A percentile compares a stretch with the other conserved stretches of the same genome.
Evolutionary conservation across 192 early-diverging fungal genomes (phyloP).

Genomic region (Paraglomus occultum): DNA sequence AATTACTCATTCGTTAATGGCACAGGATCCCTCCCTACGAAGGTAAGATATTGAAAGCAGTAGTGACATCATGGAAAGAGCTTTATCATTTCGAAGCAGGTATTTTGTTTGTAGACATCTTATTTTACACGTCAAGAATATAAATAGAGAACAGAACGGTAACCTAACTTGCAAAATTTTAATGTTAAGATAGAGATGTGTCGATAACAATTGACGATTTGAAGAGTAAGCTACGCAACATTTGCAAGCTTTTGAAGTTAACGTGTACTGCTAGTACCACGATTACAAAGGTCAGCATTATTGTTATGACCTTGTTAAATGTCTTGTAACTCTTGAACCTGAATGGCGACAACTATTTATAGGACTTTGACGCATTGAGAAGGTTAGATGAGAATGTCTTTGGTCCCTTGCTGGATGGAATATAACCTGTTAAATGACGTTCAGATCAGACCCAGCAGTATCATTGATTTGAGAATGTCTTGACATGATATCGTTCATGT

Average conservation of each 20-base stretch:
- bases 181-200: background rate
- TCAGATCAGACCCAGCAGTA: too few species aligned
- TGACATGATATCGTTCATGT: too few species aligned
- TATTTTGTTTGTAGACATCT: background rate
- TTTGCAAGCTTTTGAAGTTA: constrained; percentile 14
- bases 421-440: too few species aligned
- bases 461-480: too few species aligned
- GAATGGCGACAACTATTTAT: too few species aligned
- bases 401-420: too few species aligned
- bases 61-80: constrained; percentile 15
- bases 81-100: background rate
- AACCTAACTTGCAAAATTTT: background rate
- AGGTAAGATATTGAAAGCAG: constrained; percentile 5
- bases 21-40: constrained; percentile 14
- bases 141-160: background rate
- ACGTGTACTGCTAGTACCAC: background rate
- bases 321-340: too few species aligned
- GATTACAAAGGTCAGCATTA: too few species aligned
- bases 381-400: too few species aligned
- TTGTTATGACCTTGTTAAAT: too few species aligned
- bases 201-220: background rate
- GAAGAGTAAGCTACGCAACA: background rate
- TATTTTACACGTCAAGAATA: background rate
- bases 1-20: background rate
- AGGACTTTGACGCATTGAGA: too few species aligned